phyloP scores from a whole-genome alignment of 2,329 filamentous ascomycete species.

The Gnomoniopsis smithogilvyi region DNA sequence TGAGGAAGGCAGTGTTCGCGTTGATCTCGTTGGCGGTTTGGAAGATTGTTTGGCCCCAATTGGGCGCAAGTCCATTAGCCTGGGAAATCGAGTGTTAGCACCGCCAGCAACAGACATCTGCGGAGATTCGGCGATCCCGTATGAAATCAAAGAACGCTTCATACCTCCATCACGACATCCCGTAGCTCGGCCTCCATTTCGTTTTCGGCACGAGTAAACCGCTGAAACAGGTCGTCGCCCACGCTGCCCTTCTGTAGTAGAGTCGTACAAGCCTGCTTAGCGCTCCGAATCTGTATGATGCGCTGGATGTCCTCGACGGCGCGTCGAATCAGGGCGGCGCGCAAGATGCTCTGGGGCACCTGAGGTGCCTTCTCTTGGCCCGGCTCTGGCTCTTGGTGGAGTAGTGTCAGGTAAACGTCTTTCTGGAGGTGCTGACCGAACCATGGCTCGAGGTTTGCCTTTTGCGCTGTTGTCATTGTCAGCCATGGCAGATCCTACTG shows the following conservation, averaged over 20 bases:
- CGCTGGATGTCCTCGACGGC: slow-evolving; percentile 91
- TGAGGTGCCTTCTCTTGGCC: slow-evolving; percentile 63
- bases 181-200: slow-evolving; percentile 96
- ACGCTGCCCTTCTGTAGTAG: slow-evolving; percentile 88
- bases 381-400: slow-evolving; percentile 69
- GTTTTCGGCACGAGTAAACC: slow-evolving; percentile 88
- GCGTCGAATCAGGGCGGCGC: slow-evolving; percentile 82
- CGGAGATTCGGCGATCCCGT: not conserved
- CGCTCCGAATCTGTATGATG: slow-evolving; percentile 81
- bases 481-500: not conserved
- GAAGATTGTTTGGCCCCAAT: slow-evolving; percentile 95
- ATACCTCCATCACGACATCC: slow-evolving; percentile 89
- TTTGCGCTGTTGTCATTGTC: slow-evolving; percentile 54
- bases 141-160: not conserved
- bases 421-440: slow-evolving; percentile 87
- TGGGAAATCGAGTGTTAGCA: slow-evolving; percentile 32
- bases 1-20: slow-evolving; percentile 74
- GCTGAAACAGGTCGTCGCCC: slow-evolving; percentile 92
- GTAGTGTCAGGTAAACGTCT: slow-evolving; percentile 89
- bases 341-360: slow-evolving; percentile 80
- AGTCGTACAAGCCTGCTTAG: slow-evolving; percentile 82
- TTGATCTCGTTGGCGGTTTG: slow-evolving; percentile 96
- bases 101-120: not conserved
- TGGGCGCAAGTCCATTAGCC: slow-evolving; percentile 85
- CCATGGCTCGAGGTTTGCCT: slow-evolving; percentile 87